Evolutionary conservation across 2,329 filamentous ascomycete species (phyloP), one percentile per base, ranked within the genome.

Genomic region (Beauveria medogensis): DNA sequence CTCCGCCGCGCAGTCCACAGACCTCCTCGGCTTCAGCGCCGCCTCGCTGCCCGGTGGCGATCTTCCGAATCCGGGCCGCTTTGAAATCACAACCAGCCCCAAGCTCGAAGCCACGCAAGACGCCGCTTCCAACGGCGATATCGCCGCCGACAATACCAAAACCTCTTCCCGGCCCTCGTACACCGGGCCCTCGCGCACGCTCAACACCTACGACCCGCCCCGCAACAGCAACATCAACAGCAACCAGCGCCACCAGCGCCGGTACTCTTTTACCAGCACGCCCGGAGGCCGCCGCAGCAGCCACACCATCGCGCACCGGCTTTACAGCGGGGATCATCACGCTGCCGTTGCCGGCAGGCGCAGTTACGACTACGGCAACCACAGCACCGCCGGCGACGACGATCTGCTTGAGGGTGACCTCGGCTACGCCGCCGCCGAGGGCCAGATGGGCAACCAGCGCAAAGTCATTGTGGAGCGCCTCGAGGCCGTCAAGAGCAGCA

Each of bases 391-490:
- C 9, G 59, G 28, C 62, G 83, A 87, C 63, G 85, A 87, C 55
- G 90, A 92, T 67, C 90, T 95, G 67, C 80, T 92, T 8, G 92
- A 96, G 69, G 94, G 94, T 1, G 94, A 99, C 74, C 77, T 99
- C 30, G 94, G 94, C 10, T 99, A 96, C 74, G 91, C 92, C 12
- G 93, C 92, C 1, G 94, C 94, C 0, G 91, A 93, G 72, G 94
- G 91, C 28, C 91, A 96, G 84, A 94, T 97, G 74, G 90, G 90
- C 14, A 90, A 92, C 69, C 87, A 89, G 72, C 84, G 92, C 68
- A 96, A 94, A 75, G 94, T 99, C 53, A 97, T 99, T 78, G 92
- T 99, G 53, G 94, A 99, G 79, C 82, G 94, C 64, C 77, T 99
- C 62, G 94, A 99, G 79, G 90, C 93, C 63, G 94, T 99, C 64